Conservation (phyloP, 192 early-diverging fungal species). For the Backusella mclennaniae region DNA sequence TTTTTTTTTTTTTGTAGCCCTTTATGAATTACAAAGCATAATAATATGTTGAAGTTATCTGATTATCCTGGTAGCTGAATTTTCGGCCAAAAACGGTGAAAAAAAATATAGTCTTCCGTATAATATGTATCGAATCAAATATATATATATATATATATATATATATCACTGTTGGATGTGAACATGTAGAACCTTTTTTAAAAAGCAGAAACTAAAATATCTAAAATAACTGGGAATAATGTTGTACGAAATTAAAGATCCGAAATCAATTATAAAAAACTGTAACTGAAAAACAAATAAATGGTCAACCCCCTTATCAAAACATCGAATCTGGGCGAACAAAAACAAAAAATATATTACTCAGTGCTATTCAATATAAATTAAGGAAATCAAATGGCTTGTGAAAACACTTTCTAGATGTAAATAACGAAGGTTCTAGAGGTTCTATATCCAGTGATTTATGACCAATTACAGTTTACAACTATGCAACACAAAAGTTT, state of each 20-base stretch:
- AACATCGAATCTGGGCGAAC: neutral
- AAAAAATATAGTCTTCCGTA: neutral
- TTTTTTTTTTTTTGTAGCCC: neutral
- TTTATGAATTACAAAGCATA: neutral
- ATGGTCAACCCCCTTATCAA: neutral
- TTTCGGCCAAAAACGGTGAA: neutral
- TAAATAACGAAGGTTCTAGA: neutral
- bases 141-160: neutral
- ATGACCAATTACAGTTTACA: neutral
- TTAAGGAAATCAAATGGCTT: neutral
- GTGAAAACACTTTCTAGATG: neutral
- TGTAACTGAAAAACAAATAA: neutral
- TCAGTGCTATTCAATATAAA: neutral
- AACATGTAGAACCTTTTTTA: neutral
- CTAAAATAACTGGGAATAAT: neutral
- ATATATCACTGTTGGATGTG: neutral
- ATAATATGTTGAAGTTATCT: neutral
- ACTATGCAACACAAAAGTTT: slow-evolving; percentile 1
- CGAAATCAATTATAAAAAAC: neutral
- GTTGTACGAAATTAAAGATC: neutral
- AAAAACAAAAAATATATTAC: too few relatives aligned
- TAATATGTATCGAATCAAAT: neutral
- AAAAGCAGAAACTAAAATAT: neutral
- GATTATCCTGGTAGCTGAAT: neutral
- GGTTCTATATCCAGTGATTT: neutral